Evolutionary conservation across 148 eudicot species (phyloP), one percentile per base, ranked within the genome.

Genomic region (Vaccinium myrtillus): DNA sequence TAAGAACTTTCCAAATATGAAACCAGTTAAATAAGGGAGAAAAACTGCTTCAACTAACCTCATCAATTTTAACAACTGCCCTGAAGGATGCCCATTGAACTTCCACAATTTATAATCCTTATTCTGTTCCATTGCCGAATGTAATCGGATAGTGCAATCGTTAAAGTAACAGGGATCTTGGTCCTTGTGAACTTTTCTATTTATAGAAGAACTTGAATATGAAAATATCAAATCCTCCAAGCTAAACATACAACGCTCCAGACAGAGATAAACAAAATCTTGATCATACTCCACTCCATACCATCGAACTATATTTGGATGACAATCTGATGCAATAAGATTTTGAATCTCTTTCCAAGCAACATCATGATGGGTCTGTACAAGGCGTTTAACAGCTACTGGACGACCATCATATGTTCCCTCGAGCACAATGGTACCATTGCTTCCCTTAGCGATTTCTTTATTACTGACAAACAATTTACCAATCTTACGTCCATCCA

Each of bases 391-490:
- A 71, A 96, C 99, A 75, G 99, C 99, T 82, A 94, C 99, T 11
- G 89, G 87, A 55, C 98, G 94, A 30, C 98, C 98, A 78, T 93
- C 97, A 90, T 93, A 94, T 46, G 85, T 75, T 85, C 98, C 99
- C 87, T 94, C 98, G 70, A 94, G 93, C 16, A 96, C 93, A 86
- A 96, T 88, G 14, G 99, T 96, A 55, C 99, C 99, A 87, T 94
- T 94, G 91, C 99, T 94, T 81, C 99, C 99, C 88, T 92, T 96
- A 2, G 99, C 99, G 75, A 96, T 92, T 90, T 93, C 98, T 88
- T 46, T 88, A 83, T 82, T 85, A 48, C 92, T 89, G 58, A 93
- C 85, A 77, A 91, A 87, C 83, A 96, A 83, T 86, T 91, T 94
- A 86, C 98, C 97, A 80, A 96, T 88, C 59, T 77, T 83, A 18